Conservation (phyloP, 1,284 basidiomycete genomes). For the Amylostereum areolatum region DNA sequence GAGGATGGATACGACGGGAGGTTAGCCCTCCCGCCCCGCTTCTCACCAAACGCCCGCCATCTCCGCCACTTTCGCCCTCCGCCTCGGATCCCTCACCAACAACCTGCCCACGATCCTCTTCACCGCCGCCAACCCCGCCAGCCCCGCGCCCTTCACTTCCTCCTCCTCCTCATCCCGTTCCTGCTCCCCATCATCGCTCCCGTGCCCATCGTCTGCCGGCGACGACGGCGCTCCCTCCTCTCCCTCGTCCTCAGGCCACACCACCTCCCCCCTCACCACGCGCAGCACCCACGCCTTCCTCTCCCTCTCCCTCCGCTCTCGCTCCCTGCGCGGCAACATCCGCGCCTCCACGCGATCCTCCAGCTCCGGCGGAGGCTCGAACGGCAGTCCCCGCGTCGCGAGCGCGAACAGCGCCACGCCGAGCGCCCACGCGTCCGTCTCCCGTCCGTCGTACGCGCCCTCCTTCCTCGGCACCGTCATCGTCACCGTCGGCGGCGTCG, state of each 20-base stretch:
- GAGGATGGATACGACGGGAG: too few species aligned
- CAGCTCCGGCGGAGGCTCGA: slow-evolving; percentile 25
- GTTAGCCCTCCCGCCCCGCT: too few species aligned
- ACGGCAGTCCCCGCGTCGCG: slow-evolving; percentile 57
- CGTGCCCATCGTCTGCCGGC: slow-evolving; percentile 24
- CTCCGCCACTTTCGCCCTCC: slow-evolving; percentile 51
- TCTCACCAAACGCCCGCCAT: slow-evolving; percentile 21
- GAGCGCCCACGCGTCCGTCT: slow-evolving; percentile 88
- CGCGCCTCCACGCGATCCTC: slow-evolving; percentile 2
- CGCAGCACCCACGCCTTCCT: slow-evolving; percentile 58
- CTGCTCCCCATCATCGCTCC: slow-evolving; percentile 4
- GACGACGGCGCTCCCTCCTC: slow-evolving; percentile 1
- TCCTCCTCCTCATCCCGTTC: slow-evolving; percentile 10
- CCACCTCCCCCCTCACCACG: slow-evolving; percentile 74
- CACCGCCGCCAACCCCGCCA: slow-evolving; percentile 43
- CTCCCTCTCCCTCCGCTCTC: slow-evolving; percentile 24
- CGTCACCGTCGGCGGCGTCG: neutral
- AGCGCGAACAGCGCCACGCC: slow-evolving; percentile 82
- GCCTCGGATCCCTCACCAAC: slow-evolving; percentile 63
- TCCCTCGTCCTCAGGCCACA: slow-evolving; percentile 47
- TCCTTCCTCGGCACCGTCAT: slow-evolving; percentile 22
- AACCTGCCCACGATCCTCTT: slow-evolving; percentile 54
- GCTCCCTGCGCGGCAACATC: slow-evolving; percentile 13
- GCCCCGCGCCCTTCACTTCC: slow-evolving; percentile 18
- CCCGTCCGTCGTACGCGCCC: slow-evolving; percentile 74